phyloP scores from a whole-genome alignment of 306 rosid species.

The Cicer pinnatifidum region DNA sequence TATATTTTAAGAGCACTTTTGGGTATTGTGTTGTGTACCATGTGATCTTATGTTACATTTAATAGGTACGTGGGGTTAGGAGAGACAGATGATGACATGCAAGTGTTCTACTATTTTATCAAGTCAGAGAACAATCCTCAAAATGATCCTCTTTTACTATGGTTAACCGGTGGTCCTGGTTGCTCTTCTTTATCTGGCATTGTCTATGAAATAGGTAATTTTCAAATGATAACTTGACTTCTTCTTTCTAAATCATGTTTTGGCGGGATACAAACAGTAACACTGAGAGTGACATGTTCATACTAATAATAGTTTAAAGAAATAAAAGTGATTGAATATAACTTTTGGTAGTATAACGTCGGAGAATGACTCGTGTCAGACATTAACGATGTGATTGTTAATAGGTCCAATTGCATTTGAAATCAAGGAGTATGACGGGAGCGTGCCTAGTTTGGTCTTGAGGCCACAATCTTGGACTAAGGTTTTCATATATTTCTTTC shows the following conservation, averaged over 20 bases:
- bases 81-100: conserved; percentile 28
- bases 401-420: conserved; percentile 61
- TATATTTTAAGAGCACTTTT: too few species aligned
- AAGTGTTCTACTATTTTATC: conserved; percentile 27
- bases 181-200: conserved; percentile 59
- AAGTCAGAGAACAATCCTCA: conserved; percentile 59
- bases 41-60: neutral
- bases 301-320: too few species aligned
- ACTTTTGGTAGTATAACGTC: too few species aligned
- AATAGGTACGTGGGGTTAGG: conserved; percentile 33
- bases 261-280: neutral
- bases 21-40: neutral
- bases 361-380: too few species aligned
- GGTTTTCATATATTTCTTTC: conserved; percentile 38
- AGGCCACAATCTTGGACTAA: conserved; percentile 74
- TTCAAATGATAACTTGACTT: neutral
- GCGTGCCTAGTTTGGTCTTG: conserved; percentile 54
- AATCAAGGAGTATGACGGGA: conserved; percentile 53
- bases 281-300: too few species aligned
- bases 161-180: conserved; percentile 78
- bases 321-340: too few species aligned
- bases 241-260: neutral
- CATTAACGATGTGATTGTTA: neutral
- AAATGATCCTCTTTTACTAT: conserved; percentile 67
- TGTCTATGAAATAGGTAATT: conserved; percentile 54